Base-by-base conservation (phyloP, 2,329 filamentous ascomycete species). In the Neonectria faginata region DNA sequence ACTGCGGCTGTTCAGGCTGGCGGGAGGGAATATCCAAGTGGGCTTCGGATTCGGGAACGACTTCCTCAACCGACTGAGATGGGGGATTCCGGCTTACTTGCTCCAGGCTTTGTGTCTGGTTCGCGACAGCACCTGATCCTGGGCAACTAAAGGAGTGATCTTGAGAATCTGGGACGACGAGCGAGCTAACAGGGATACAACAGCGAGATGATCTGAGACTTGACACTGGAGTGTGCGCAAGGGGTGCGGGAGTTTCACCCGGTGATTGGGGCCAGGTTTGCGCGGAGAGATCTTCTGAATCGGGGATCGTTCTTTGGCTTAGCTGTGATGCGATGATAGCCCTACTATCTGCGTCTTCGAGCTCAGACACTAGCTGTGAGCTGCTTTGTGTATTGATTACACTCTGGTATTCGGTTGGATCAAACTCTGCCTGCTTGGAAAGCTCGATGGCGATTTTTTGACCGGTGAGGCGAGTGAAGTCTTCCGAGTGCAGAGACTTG, bases 251-350 rank as follows among this genome's bases (percentile, higher is more conserved):
- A 10, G 59, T 50, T 57, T 51, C 63, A 16, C 41, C 11, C 29
- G 60, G 33, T 48, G 60, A 42, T 50, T 70, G 67, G 5, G 71
- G 66, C 61, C 67, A 71, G 12, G 68, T 66, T 56, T 70, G 70
- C 11, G 67, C 70, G n/a, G 75, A 75, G 10, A 65, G 67, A 36
- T 80, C 81, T 63, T 84, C 81, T 0, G 83, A 84, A 63, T 84
- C 82, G 0, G 81, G 81, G 25, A 84, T 80, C 3, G 79, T 83
- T 27, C 68, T 67, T 57, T 77, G 75, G 60, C 77, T 81, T 41
- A 76, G 62, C 27, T 75, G 68, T 5, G 75, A 72, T 18, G 74
- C 66, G 60, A 82, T 56, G 11, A 70, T 60, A 47, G 77, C 60
- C 45, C 74, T 73, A 22, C 73, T 71, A 65, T 79, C 79, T 52